Base-by-base conservation (phyloP, 2,329 filamentous ascomycete genomes). In the Scedosporium boydii region DNA sequence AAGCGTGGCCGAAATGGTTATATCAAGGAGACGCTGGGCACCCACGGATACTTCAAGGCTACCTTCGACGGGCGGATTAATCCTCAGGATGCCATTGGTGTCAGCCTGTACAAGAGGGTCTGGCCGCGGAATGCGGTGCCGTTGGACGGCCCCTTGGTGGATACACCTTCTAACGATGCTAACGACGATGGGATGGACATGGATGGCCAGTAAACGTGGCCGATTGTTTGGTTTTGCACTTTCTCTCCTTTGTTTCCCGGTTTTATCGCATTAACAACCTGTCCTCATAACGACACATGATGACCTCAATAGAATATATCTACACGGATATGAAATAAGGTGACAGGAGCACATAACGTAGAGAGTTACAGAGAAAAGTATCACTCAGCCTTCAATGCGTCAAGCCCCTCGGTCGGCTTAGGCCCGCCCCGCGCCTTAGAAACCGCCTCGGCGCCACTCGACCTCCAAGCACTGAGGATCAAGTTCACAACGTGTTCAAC, bases 11-110 rank as follows among this genome's bases (percentile, higher is more conserved):
- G 95, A 65, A 90, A 86, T 67, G 95, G 95, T 7, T 97, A 87
- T 74, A 86, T 99, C 79, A 97, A 97, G 80, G 95, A 99, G 79
- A 84, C 88, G 63, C 78, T 99, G 59, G 95, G 95, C 69, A 99
- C 95, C 42, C 95, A 99, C 75, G 95, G 95, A n/a, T 99, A 99
- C 79, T 98, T 98, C 84, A 99, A 99, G 82, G 95, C 95, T 12
- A 97, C 89, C 1, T 99, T 99, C 77, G 96, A 99, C 73, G 91
- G 88, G 12, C 90, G 89, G 72, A 93, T 99, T 74, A 98, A 97
- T 75, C 93, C 95, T 1, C 90, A 97, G 77, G 95, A 99, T 76
- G 87, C 92, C 3, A 87, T 99, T 57, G 95, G 91, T 59, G 89
- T 98, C 66, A 96, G 91, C 76, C 72, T 95, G 70, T 95, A 93